These are phyloP conservation scores for Nakazawaea pomicola DNA, from an alignment of 805 yeast species.

Conservation along the genomic window DNA sequence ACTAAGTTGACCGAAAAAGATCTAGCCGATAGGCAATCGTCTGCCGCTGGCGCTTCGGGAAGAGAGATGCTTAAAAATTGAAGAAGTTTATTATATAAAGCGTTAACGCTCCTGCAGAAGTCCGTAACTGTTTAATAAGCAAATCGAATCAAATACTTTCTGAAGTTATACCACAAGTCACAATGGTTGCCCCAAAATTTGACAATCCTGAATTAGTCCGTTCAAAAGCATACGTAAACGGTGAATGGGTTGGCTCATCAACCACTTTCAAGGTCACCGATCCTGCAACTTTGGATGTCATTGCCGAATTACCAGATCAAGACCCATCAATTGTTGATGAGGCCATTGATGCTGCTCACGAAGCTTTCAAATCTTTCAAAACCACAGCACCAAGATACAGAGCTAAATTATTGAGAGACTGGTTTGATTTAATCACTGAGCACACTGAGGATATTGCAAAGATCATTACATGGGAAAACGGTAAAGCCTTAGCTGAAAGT, in stretches of 20 bases:
- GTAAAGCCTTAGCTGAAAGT: conserved; percentile 68
- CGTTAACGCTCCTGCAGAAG: too few species aligned
- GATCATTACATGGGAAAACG: conserved; percentile 65
- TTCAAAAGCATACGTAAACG: conserved; percentile 62
- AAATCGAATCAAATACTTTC: neutral
- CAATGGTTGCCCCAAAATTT: conserved; percentile 7
- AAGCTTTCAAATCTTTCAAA: conserved; percentile 48
- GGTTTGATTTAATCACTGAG: conserved; percentile 49
- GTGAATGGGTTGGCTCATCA: conserved; percentile 57
- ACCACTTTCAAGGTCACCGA: conserved; percentile 63
- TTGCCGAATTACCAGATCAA: conserved; percentile 54
- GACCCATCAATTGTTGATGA: conserved; percentile 39
- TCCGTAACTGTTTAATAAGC: too few species aligned
- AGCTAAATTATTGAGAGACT: conserved; percentile 43
- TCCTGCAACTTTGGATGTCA: conserved; percentile 60
- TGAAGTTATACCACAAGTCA: neutral
- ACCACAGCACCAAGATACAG: conserved; percentile 56
- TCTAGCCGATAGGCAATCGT: too few species aligned
- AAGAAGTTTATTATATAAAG: too few species aligned
- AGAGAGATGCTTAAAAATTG: neutral
- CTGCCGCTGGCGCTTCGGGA: neutral
- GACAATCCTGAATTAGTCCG: conserved; percentile 37
- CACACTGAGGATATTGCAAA: conserved; percentile 63
- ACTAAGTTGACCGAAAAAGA: too few species aligned
- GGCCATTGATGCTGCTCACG: conserved; percentile 53